Conservation (phyloP, 2,329 filamentous ascomycete genomes). For the Ophiocordyceps robertsii region DNA sequence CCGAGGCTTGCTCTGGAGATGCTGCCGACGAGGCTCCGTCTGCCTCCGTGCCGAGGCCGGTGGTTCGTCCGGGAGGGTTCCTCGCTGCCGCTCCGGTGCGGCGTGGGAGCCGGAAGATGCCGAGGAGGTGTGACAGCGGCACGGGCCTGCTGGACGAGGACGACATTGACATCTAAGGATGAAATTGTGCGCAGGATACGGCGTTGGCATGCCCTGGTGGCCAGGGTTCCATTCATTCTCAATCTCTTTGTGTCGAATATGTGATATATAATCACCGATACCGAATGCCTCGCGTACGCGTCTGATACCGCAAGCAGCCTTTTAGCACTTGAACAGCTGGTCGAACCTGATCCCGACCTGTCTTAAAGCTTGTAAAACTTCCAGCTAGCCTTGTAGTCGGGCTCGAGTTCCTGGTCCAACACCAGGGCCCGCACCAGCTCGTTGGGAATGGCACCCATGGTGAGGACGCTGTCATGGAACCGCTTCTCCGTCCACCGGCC, state of each 20-base stretch:
- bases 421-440: constrained; percentile 38
- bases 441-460: constrained; percentile 38
- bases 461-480: constrained; percentile 41
- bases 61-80: constrained; percentile 6
- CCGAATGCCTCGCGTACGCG: background rate
- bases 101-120: constrained; percentile 22
- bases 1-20: background rate
- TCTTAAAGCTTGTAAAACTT: constrained; percentile 26
- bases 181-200: background rate
- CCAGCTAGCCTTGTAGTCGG: constrained; percentile 34
- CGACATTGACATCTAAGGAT: constrained; percentile 20
- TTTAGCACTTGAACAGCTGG: background rate
- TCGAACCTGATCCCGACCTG: background rate
- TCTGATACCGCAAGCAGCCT: too few species aligned
- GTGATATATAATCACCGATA: background rate
- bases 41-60: background rate
- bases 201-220: background rate
- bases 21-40: background rate
- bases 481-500: constrained; percentile 31
- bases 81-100: constrained; percentile 15
- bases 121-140: constrained; percentile 39
- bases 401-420: constrained; percentile 22
- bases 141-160: constrained; percentile 43
- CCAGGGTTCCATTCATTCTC: background rate
- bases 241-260: background rate